Percentiles rank a stretch among this genome's conserved stretches.
phyloP scores from a whole-genome alignment of 306 rosid species.

The Lagenaria siceraria region DNA sequence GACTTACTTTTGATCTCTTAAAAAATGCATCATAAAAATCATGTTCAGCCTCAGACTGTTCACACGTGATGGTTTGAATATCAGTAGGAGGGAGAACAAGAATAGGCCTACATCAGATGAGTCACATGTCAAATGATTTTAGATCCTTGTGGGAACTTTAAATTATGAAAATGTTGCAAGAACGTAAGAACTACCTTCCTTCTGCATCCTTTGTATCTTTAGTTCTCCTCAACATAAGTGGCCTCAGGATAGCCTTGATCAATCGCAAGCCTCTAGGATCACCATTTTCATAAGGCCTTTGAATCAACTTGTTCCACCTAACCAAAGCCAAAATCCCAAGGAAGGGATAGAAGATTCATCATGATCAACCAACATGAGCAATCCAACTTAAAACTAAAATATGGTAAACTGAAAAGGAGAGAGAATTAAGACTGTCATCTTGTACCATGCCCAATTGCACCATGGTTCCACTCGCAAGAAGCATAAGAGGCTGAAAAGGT shows the following conservation, averaged over 20 bases:
- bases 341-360: background rate
- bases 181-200: conserved; percentile 44
- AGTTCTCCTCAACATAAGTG: conserved; percentile 66
- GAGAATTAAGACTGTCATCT: background rate
- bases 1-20: conserved; percentile 54
- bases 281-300: conserved; percentile 59
- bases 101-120: conserved; percentile 48
- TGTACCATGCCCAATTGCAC: conserved; percentile 83
- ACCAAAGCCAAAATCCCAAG: background rate
- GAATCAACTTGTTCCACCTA: conserved; percentile 79
- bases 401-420: background rate
- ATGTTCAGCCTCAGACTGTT: conserved; percentile 64
- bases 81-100: conserved; percentile 71
- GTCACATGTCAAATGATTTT: conserved; percentile 3
- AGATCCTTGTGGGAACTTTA: background rate
- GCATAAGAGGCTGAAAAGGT: conserved; percentile 61
- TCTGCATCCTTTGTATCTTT: conserved; percentile 63
- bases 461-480: conserved; percentile 88
- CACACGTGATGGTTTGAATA: conserved; percentile 51
- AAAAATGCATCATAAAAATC: conserved; percentile 76
- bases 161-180: background rate
- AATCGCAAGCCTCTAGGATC: conserved; percentile 58
- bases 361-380: background rate
- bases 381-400: background rate
- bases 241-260: conserved; percentile 74